Conservation (phyloP, 78 protist genomes). For the Creolimax fragrantissima region DNA sequence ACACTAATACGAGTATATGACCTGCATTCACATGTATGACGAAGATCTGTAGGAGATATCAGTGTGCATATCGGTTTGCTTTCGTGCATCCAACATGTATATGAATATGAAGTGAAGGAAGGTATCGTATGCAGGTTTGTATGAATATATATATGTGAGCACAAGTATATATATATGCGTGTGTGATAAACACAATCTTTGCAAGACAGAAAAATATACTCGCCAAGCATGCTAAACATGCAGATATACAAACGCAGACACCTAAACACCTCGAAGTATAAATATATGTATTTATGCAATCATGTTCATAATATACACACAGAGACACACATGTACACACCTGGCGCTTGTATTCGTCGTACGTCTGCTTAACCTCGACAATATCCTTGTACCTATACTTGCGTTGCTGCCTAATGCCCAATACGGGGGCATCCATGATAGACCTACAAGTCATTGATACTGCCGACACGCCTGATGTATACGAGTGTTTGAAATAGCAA, state of each 20-base stretch:
- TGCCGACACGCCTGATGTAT: not conserved
- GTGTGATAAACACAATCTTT: not conserved
- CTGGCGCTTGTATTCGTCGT: not conserved
- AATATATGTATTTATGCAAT: not conserved
- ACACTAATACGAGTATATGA: too few species aligned
- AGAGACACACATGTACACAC: not conserved
- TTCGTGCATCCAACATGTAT: too few species aligned
- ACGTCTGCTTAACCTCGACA: not conserved
- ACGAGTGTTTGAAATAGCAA: too few species aligned
- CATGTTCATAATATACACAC: not conserved
- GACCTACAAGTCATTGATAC: not conserved
- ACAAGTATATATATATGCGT: not conserved
- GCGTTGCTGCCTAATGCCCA: constrained; percentile 10
- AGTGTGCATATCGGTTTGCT: too few species aligned
- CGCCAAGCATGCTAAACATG: not conserved
- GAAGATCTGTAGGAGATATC: too few species aligned
- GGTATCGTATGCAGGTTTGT: too few species aligned
- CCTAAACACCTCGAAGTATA: not conserved
- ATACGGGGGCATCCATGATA: not conserved
- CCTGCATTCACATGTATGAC: too few species aligned
- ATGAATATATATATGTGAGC: not conserved
- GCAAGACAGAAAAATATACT: too few species aligned
- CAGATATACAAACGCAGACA: not conserved
- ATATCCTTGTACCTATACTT: not conserved
- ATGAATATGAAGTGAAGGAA: too few species aligned